Base-by-base conservation (phyloP, 768 basidiomycete species). In the Exsudoporus frostii region DNA sequence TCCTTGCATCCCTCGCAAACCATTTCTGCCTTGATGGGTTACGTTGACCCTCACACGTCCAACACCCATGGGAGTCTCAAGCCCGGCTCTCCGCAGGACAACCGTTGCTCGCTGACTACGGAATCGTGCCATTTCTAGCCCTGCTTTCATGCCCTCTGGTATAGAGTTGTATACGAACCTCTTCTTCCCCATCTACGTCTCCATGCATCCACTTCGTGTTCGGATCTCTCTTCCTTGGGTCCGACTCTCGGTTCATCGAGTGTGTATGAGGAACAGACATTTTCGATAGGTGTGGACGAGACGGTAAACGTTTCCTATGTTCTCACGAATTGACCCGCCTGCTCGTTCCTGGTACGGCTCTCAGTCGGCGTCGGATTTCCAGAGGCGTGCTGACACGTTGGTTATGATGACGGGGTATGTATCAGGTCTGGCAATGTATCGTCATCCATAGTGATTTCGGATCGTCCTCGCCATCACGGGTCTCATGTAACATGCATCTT, bases 81-180 rank as follows among this genome's bases (percentile, higher is more conserved):
- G 51, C 54, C 8, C 55, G 63, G 42, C 46, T 69, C 20, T 27
- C 27, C 8, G 60, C 64, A 25, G 69, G 69, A 53, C 44, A 65
- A 32, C 56, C 67, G n/a, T 69, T 65, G 69, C 55, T 71, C 2
- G 56, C 57, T 1, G 67, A 69, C 37, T 69, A 69, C 33, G 67
- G 67, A 7, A 30, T 70, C 9, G 65, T 71, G 62, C 24, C 58
- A 70, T 14, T 62, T 43, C 41, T 63, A 56, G 53, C 56, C 71
- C 41, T 70, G 63, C 38, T 40, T 56, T 33, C 55, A 45, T n/a
- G 5, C 57, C 17, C 60, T 69, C 2, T 57, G 57, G 59, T 13
- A 33, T 33, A 60, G 57, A 22, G 45, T 25, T 41, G 25, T 13
- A 45, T 44, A 32, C 50, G 60, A 19, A 57, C 30, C 4, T 55